Evolutionary conservation across 164 flowering plant species (phyloP), one percentile per base, ranked within the genome.

Genomic region (Liriodendron chinense): DNA sequence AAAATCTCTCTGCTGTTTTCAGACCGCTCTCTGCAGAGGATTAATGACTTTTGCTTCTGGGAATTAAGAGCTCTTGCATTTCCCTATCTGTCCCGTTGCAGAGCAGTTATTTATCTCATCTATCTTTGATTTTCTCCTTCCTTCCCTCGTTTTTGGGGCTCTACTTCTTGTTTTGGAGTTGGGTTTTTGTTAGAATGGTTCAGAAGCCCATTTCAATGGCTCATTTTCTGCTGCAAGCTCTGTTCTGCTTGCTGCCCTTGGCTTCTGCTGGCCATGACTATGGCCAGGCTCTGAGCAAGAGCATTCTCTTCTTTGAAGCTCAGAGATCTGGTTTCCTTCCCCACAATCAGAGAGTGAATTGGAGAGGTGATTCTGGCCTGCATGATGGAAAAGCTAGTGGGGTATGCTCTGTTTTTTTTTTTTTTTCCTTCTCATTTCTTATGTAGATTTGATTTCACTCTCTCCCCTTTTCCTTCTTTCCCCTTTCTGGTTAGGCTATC

Each of bases 291-390:
- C 77, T 96, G 65, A 89, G 80, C 63, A 94, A 96, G 81, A 84
- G 96, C 89, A 77, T 96, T 81, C 90, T 96, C 62, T 96, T 89
- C 84, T 96, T 82, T 74, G 99, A 96, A 80, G 98, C 96, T 74
- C 99, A 96, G 83, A 89, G 99, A 83, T 96, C 99, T 73, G 99
- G 99, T 18, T 80, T 80, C 73, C 92, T 96, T 16, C 99, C 99
- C 2, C 20, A 65, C 13, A 82, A 72, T 77, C 99, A 96, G 79
- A 84, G 99, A 74, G 95, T 94, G 65, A 83, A 81, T 1, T 96
- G 99, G 99, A 87, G 99, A 71, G 82, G 84, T 59, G 75, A 94
- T 75, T 96, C 99, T 70, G 99, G 97, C 49, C 70, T 96, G 18
- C 74, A 83, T 12, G 99, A 96, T 71, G 99, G 99, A 20, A 91